phyloP scores from a whole-genome alignment of 768 basidiomycete species.

The Russula abietina region DNA sequence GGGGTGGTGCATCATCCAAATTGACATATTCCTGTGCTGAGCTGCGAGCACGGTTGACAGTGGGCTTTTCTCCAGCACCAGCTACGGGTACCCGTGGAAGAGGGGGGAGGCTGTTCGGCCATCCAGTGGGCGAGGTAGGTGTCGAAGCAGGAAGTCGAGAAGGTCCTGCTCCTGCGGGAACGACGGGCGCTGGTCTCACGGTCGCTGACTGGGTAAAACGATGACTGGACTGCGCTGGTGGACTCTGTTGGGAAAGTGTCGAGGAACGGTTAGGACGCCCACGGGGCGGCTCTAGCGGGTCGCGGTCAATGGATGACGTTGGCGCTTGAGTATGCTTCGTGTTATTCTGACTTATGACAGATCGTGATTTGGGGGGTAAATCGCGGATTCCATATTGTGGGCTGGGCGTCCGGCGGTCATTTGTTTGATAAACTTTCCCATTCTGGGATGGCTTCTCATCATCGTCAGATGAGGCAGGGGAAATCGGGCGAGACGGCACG shows the following conservation, averaged over 20 bases:
- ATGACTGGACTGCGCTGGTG: slow-evolving; percentile 1
- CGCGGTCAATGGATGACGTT: slow-evolving; percentile 14
- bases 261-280: slow-evolving; percentile 19
- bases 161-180: not conserved
- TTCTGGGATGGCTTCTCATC: slow-evolving; percentile 14
- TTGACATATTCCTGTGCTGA: slow-evolving; percentile 22
- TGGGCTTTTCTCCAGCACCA: not conserved
- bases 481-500: slow-evolving; percentile 18
- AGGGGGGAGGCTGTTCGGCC: slow-evolving; percentile 15
- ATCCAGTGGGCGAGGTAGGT: slow-evolving; percentile 22
- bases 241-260: slow-evolving; percentile 16
- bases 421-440: slow-evolving; percentile 6
- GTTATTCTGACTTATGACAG: slow-evolving; percentile 17
- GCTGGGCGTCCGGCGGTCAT: slow-evolving; percentile 14
- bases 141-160: slow-evolving; percentile 15
- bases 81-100: slow-evolving; percentile 19
- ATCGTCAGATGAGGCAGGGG: slow-evolving; percentile 20
- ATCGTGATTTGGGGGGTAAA: slow-evolving; percentile 23
- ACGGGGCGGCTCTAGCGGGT: slow-evolving; percentile 7
- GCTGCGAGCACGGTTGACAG: slow-evolving; percentile 1
- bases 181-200: slow-evolving; percentile 2
- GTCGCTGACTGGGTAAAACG: slow-evolving; percentile 22
- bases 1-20: slow-evolving; percentile 24
- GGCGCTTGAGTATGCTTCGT: slow-evolving; percentile 13
- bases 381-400: slow-evolving; percentile 26